Evolutionary conservation across 352 stramenopile genomes (phyloP).

Genomic region (Nothophytophthora sp.): DNA sequence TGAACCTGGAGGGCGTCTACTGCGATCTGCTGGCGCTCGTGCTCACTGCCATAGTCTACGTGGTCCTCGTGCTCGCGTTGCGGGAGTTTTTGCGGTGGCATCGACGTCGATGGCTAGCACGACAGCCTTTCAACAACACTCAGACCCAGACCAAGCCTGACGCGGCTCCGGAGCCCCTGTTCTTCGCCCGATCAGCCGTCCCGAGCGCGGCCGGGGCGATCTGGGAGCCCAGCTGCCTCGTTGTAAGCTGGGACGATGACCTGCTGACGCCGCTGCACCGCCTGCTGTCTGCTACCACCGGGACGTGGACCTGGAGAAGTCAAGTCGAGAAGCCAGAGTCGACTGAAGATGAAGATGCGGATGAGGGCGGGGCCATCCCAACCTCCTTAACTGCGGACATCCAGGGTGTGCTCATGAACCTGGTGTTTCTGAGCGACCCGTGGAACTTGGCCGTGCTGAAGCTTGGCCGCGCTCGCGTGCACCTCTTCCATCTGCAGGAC

Average conservation of each 20-base stretch:
- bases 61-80: slow-evolving; percentile 23
- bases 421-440: slow-evolving; percentile 55
- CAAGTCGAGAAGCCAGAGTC: slow-evolving; percentile 13
- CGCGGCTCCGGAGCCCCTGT: slow-evolving; percentile 33
- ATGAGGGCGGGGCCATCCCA: slow-evolving; percentile 4
- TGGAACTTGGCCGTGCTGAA: slow-evolving; percentile 57
- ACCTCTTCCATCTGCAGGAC: slow-evolving; percentile 26
- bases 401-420: slow-evolving; percentile 58
- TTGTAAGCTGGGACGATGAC: slow-evolving; percentile 54
- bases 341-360: neutral
- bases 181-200: slow-evolving; percentile 45
- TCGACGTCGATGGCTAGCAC: slow-evolving; percentile 19
- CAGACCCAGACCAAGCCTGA: slow-evolving; percentile 12
- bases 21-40: slow-evolving; percentile 46
- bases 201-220: slow-evolving; percentile 47
- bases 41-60: slow-evolving; percentile 42
- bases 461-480: slow-evolving; percentile 46
- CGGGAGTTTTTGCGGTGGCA: slow-evolving; percentile 22
- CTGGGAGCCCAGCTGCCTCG: slow-evolving; percentile 57
- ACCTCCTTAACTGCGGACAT: slow-evolving; percentile 16
- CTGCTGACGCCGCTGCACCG: slow-evolving; percentile 35
- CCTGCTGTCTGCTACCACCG: slow-evolving; percentile 15
- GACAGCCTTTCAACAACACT: slow-evolving; percentile 9
- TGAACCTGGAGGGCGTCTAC: slow-evolving; percentile 56
- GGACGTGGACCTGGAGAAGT: slow-evolving; percentile 14